Evolutionary conservation across 169 alveolate genomes (phyloP).

Genomic region (Perkinsus olseni): DNA sequence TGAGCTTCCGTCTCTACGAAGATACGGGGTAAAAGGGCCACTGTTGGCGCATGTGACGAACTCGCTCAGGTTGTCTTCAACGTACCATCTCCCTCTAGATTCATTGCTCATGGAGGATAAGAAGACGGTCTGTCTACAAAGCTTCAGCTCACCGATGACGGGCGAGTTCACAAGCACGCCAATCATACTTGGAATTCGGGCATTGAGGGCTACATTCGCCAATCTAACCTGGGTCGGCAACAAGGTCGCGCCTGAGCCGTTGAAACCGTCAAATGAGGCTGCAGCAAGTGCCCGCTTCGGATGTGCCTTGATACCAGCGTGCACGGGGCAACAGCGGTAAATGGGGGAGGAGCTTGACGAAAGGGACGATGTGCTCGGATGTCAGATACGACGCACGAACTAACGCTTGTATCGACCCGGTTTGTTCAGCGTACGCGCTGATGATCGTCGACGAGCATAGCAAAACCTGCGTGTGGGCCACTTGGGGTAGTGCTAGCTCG

Average conservation of each 20-base stretch:
- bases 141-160: not conserved
- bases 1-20: not conserved
- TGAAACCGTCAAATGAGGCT: not conserved
- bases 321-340: not conserved
- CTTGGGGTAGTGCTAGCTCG: not conserved
- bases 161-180: not conserved
- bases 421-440: not conserved
- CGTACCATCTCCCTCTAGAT: not conserved
- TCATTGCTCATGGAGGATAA: not conserved
- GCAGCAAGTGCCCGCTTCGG: not conserved
- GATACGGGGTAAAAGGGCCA: not conserved
- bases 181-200: not conserved
- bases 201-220: not conserved
- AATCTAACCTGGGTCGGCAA: not conserved
- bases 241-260: not conserved
- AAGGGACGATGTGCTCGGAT: not conserved
- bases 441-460: not conserved
- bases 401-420: not conserved
- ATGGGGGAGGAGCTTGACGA: not conserved
- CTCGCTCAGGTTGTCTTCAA: not conserved
- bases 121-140: not conserved
- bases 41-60: not conserved
- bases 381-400: not conserved
- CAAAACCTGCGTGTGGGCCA: not conserved
- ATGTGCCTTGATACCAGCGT: not conserved